Conservation (phyloP, 2,329 filamentous ascomycete genomes). For the Trichophyton rubrum region DNA sequence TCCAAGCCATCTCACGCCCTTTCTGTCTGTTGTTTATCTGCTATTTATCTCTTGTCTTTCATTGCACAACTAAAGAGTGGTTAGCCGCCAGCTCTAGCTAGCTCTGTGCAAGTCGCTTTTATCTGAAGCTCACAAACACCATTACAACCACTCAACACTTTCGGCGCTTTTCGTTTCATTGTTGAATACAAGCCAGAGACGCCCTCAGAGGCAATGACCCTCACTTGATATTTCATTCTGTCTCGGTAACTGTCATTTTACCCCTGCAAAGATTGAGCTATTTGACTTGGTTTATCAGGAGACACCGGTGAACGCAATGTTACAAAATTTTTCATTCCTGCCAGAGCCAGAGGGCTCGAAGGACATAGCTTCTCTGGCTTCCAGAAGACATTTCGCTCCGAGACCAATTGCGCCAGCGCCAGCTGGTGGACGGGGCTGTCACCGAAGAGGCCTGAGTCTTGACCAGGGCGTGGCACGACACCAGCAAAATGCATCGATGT, state of each 20-base stretch:
- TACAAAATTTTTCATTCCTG: background rate
- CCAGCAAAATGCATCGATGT: constrained; percentile 5
- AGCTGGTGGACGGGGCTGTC: constrained; percentile 22
- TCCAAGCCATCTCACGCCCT: background rate
- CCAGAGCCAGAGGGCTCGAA: background rate
- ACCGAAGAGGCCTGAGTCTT: constrained; percentile 75
- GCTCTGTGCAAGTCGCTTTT: background rate
- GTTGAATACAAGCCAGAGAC: background rate
- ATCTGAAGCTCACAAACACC: background rate
- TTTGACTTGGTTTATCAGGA: background rate
- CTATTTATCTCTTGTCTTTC: background rate
- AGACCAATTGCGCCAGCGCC: background rate
- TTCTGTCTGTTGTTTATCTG: background rate
- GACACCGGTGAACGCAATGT: background rate
- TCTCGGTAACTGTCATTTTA: background rate
- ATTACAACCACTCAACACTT: background rate
- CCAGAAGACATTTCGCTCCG: background rate
- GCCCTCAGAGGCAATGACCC: constrained; percentile 1
- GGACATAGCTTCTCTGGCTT: background rate
- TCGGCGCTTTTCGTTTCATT: background rate
- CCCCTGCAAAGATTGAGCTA: background rate
- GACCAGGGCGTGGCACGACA: constrained; percentile 40
- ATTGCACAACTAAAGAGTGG: background rate
- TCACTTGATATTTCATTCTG: background rate
- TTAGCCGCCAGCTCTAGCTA: background rate